phyloP scores from a whole-genome alignment of 2,329 filamentous ascomycete genomes.

The Chaetomiaceae sp. region DNA sequence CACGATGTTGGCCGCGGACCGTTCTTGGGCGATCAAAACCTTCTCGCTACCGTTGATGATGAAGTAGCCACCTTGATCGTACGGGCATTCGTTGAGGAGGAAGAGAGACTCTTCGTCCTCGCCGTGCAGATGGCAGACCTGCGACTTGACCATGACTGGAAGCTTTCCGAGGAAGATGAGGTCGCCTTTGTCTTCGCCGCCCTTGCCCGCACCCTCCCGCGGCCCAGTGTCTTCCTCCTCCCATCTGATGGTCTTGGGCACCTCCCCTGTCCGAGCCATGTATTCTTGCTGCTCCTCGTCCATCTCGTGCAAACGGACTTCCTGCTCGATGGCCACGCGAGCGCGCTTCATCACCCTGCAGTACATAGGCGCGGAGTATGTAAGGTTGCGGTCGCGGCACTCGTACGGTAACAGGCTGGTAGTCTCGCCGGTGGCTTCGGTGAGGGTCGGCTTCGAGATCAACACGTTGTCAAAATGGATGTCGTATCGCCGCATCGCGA shows the following conservation, averaged over 20 bases:
- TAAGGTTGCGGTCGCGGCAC: conserved; percentile 89
- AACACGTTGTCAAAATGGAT: conserved; percentile 90
- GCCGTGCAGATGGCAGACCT: conserved; percentile 84
- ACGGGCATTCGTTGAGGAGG: conserved; percentile 91
- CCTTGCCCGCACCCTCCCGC: conserved; percentile 35
- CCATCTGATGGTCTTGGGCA: conserved; percentile 55
- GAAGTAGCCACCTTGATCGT: conserved; percentile 97
- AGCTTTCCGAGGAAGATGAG: conserved; percentile 91
- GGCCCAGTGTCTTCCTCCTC: conserved; percentile 55
- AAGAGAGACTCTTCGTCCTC: conserved; percentile 83
- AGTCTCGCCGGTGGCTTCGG: conserved; percentile 86
- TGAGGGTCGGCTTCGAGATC: conserved; percentile 84
- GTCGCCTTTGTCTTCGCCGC: conserved; percentile 56
- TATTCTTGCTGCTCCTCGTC: conserved; percentile 59
- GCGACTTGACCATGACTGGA: conserved; percentile 96
- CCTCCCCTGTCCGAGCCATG: conserved; percentile 49
- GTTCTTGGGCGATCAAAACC: conserved; percentile 94
- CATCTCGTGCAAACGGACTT: conserved; percentile 61
- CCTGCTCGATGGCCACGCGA: conserved; percentile 73
- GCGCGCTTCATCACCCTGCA: conserved; percentile 83
- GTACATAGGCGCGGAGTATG: conserved; percentile 88
- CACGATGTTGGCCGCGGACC: conserved; percentile 96
- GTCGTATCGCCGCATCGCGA: conserved; percentile 87
- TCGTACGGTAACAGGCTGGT: conserved; percentile 88
- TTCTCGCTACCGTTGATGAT: conserved; percentile 99